Conservation (phyloP, 345 rosid genomes). For the Hibiscus syriacus region DNA sequence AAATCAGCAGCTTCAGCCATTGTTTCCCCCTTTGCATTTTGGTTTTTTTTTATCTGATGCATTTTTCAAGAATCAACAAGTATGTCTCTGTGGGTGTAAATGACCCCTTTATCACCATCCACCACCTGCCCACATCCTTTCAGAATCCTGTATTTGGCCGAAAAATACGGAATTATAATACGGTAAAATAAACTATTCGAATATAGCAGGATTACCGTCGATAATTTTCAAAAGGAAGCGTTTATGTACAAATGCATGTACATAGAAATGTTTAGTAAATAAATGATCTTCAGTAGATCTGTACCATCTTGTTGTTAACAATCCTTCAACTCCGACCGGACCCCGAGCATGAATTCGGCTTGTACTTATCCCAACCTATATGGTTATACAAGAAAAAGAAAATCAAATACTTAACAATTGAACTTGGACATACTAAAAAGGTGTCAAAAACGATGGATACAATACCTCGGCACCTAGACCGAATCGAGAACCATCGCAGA, state of each 20-base stretch:
- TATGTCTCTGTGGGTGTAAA: slow-evolving; percentile 65
- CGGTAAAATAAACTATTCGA: background rate
- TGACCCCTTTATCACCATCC: slow-evolving; percentile 72
- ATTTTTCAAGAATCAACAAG: slow-evolving; percentile 18
- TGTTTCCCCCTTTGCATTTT: background rate
- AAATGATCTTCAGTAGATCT: background rate
- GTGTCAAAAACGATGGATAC: background rate
- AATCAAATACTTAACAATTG: background rate
- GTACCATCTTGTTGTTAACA: slow-evolving; percentile 94
- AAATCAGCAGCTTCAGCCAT: background rate
- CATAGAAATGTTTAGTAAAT: background rate
- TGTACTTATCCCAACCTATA: slow-evolving; percentile 92
- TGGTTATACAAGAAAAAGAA: slow-evolving; percentile 5
- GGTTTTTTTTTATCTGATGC: background rate
- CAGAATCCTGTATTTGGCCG: slow-evolving; percentile 57
- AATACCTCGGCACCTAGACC: slow-evolving; percentile 99
- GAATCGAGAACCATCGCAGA: slow-evolving; percentile 94
- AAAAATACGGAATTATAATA: background rate
- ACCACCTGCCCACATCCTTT: slow-evolving; percentile 92
- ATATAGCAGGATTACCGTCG: too few species aligned
- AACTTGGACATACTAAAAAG: background rate
- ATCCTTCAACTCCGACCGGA: slow-evolving; percentile 96
- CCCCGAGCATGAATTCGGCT: slow-evolving; percentile 99
- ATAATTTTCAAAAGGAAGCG: too few species aligned
- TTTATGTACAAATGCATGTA: too few species aligned